Conservation (phyloP, 140 eudicot genomes). For the Flaveria floridana region DNA sequence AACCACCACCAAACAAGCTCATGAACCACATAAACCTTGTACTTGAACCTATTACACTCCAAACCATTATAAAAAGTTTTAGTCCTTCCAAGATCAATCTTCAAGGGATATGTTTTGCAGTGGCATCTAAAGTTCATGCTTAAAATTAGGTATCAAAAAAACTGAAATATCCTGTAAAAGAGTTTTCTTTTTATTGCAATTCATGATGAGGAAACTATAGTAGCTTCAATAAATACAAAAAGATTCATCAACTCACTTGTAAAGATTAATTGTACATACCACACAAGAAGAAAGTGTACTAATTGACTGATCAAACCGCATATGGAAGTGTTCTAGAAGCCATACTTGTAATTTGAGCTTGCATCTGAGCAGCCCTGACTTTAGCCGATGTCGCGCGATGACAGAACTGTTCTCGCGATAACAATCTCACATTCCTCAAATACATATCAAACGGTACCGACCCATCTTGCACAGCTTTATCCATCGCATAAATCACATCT, state of each 20-base stretch:
- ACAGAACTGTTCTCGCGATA: conserved; percentile 86
- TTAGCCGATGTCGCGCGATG: conserved; percentile 74
- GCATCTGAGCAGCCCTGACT: conserved; percentile 83
- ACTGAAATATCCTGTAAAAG: conserved; percentile 8
- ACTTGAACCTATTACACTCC: neutral
- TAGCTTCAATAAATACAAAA: neutral
- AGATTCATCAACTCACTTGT: conserved; percentile 2
- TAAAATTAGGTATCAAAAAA: neutral
- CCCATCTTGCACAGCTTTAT: conserved; percentile 86
- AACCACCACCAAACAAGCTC: neutral
- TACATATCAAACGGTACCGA: conserved; percentile 79
- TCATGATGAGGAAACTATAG: neutral
- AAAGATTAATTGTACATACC: conserved; percentile 24
- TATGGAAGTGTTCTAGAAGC: conserved; percentile 73
- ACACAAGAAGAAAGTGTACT: conserved; percentile 20
- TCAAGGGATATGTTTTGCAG: conserved; percentile 5
- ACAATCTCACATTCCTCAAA: conserved; percentile 73
- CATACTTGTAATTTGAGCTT: conserved; percentile 78
- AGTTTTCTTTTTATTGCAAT: conserved; percentile 4
- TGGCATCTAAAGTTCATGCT: neutral
- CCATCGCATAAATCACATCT: conserved; percentile 73
- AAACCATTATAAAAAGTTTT: neutral
- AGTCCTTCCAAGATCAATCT: neutral
- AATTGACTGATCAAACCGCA: conserved; percentile 23
- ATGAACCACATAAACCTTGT: conserved; percentile 15